Conservation (phyloP, 495 filamentous ascomycete genomes). For the Neurospora terricola region DNA sequence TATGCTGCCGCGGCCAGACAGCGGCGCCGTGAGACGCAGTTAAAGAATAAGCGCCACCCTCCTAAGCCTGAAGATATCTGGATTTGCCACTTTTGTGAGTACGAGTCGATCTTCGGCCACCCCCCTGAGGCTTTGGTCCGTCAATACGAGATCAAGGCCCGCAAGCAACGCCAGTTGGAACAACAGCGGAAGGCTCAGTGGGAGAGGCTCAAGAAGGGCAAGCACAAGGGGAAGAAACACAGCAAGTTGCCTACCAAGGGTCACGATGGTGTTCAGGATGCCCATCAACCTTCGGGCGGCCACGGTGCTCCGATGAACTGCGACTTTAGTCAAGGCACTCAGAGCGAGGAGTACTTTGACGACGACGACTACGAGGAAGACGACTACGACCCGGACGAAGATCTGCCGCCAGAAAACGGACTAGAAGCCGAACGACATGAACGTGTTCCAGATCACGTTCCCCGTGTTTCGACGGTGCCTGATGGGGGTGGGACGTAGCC, state of each 20-base stretch:
- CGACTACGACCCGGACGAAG: slow-evolving; percentile 24
- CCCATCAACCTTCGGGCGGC: slow-evolving; percentile 12
- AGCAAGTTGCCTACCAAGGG: slow-evolving; percentile 52
- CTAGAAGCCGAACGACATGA: slow-evolving; percentile 18
- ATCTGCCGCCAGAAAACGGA: slow-evolving; percentile 12
- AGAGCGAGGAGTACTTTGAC: slow-evolving; percentile 26
- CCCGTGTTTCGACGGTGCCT: slow-evolving; percentile 1
- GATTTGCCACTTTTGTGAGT: slow-evolving; percentile 92
- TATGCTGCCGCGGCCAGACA: slow-evolving; percentile 23
- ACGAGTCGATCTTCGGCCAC: slow-evolving; percentile 74
- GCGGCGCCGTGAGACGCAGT: slow-evolving; percentile 28
- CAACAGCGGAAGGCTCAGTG: slow-evolving; percentile 75
- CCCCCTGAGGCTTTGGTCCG: slow-evolving; percentile 78
- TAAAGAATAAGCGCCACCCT: slow-evolving; percentile 66
- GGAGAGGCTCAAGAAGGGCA: slow-evolving; percentile 94
- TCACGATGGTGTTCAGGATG: slow-evolving; percentile 21
- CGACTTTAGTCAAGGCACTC: slow-evolving; percentile 21
- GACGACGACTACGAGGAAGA: slow-evolving; percentile 31
- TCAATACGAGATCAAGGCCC: slow-evolving; percentile 90
- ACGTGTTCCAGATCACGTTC: background rate
- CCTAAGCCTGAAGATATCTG: slow-evolving; percentile 69
- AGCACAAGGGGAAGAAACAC: slow-evolving; percentile 64
- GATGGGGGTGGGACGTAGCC: slow-evolving; percentile 12
- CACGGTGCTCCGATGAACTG: slow-evolving; percentile 14
- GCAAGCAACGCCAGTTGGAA: slow-evolving; percentile 67